These are phyloP conservation scores for Coniella lustricola DNA, from an alignment of 2,329 filamentous ascomycete genomes.

Conservation along the genomic window DNA sequence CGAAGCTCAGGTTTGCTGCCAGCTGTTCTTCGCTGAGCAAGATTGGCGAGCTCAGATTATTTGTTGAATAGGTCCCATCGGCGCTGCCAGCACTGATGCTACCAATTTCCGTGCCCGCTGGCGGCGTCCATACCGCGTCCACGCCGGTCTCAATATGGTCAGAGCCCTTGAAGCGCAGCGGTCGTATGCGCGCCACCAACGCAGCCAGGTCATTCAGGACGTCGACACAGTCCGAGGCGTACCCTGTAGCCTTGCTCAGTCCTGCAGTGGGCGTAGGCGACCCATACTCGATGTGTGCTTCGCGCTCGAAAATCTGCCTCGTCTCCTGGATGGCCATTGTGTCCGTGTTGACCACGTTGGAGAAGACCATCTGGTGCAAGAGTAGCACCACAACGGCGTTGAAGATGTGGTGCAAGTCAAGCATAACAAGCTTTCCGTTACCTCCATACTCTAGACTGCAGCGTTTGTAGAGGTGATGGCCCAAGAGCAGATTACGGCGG, in stretches of 20 bases:
- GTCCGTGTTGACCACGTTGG: slow-evolving; percentile 24
- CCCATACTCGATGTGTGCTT: slow-evolving; percentile 21
- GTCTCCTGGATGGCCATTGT: slow-evolving; percentile 32
- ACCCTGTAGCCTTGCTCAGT: slow-evolving; percentile 3
- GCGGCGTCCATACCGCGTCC: not conserved
- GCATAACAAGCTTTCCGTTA: slow-evolving; percentile 34
- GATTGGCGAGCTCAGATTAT: not conserved
- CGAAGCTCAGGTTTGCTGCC: slow-evolving; percentile 10
- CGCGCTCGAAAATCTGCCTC: slow-evolving; percentile 33
- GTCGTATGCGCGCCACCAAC: slow-evolving; percentile 10
- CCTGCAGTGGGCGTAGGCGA: slow-evolving; percentile 21
- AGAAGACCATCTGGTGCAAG: slow-evolving; percentile 36
- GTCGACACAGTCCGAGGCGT: slow-evolving; percentile 13
- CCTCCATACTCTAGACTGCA: slow-evolving; percentile 20
- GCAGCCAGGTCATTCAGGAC: slow-evolving; percentile 12
- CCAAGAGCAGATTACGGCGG: slow-evolving; percentile 38
- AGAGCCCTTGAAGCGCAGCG: slow-evolving; percentile 11
- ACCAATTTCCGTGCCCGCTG: not conserved
- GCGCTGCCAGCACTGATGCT: not conserved
- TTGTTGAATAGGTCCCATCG: not conserved
- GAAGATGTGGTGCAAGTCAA: slow-evolving; percentile 42
- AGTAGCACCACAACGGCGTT: slow-evolving; percentile 43
- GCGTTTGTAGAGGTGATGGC: slow-evolving; percentile 24
- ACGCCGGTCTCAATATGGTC: slow-evolving; percentile 2
- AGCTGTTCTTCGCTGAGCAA: slow-evolving; percentile 6